These are phyloP conservation scores for Viola odorata DNA, from an alignment of 345 rosid species.

Conservation along the genomic window DNA sequence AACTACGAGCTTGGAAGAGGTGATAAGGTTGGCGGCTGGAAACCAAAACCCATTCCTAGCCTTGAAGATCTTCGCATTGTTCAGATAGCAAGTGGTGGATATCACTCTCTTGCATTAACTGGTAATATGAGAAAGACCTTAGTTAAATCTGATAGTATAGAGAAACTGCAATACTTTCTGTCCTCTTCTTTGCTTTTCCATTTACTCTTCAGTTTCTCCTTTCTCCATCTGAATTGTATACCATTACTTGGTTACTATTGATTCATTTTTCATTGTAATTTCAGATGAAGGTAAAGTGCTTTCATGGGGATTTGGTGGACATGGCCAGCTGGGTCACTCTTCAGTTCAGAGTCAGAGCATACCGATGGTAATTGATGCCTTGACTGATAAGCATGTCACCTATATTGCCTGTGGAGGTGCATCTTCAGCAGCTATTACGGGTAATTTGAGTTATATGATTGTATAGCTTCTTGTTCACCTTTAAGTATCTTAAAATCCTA, in stretches of 20 bases:
- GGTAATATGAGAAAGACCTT: constrained; percentile 33
- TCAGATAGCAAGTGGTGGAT: constrained; percentile 88
- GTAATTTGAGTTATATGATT: constrained; percentile 23
- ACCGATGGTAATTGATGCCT: constrained; percentile 54
- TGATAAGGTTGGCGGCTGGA: constrained; percentile 77
- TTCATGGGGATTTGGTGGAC: constrained; percentile 97
- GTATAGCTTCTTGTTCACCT: neutral
- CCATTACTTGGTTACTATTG: neutral
- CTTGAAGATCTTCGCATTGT: constrained; percentile 44
- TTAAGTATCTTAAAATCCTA: neutral
- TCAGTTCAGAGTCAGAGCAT: constrained; percentile 45
- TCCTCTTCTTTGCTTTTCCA: neutral
- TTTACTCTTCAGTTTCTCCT: neutral
- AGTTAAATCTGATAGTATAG: neutral
- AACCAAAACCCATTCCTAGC: constrained; percentile 65
- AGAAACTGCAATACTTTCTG: neutral
- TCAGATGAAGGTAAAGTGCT: constrained; percentile 79
- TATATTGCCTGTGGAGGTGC: constrained; percentile 81
- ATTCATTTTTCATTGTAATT: constrained; percentile 15
- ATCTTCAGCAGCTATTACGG: constrained; percentile 80
- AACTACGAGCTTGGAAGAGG: constrained; percentile 95
- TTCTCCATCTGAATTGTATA: neutral
- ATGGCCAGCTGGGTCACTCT: constrained; percentile 79
- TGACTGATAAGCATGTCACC: constrained; percentile 51
- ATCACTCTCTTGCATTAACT: constrained; percentile 84